These are phyloP conservation scores for Podospora conica DNA, from an alignment of 495 filamentous ascomycete genomes.

Conservation along the genomic window DNA sequence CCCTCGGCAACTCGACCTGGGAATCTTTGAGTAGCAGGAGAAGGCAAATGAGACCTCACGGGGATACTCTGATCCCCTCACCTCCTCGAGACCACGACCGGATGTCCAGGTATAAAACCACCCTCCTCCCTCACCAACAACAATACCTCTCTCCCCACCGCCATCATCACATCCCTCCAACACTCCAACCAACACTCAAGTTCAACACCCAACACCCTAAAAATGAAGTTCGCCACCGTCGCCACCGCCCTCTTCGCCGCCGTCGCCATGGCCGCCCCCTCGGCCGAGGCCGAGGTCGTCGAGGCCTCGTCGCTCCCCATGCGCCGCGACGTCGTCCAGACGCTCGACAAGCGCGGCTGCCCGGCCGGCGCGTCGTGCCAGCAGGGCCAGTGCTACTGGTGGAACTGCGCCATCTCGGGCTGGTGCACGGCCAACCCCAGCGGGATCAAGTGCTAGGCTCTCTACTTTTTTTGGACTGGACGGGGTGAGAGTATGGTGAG, in stretches of 20 bases:
- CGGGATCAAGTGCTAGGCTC: background rate
- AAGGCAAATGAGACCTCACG: background rate
- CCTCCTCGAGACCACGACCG: no score
- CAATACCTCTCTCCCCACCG: background rate
- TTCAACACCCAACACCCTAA: background rate
- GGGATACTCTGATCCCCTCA: background rate
- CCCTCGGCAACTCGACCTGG: background rate
- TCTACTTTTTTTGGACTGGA: no score
- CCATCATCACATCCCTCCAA: background rate
- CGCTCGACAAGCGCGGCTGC: background rate
- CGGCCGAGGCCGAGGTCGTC: background rate
- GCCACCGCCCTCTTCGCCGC: background rate
- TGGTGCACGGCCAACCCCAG: background rate
- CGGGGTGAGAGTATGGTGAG: background rate
- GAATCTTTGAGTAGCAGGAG: background rate
- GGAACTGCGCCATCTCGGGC: background rate
- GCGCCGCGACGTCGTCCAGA: background rate
- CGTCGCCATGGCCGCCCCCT: background rate
- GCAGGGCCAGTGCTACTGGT: background rate
- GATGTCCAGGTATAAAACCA: background rate
- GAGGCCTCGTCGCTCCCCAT: background rate
- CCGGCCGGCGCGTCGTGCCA: background rate
- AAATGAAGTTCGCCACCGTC: background rate
- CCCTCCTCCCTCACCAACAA: background rate
- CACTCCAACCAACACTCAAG: background rate